Evolutionary conservation across 2,329 filamentous ascomycete genomes (phyloP).

Genomic region (Pochonia chlamydosporia): DNA sequence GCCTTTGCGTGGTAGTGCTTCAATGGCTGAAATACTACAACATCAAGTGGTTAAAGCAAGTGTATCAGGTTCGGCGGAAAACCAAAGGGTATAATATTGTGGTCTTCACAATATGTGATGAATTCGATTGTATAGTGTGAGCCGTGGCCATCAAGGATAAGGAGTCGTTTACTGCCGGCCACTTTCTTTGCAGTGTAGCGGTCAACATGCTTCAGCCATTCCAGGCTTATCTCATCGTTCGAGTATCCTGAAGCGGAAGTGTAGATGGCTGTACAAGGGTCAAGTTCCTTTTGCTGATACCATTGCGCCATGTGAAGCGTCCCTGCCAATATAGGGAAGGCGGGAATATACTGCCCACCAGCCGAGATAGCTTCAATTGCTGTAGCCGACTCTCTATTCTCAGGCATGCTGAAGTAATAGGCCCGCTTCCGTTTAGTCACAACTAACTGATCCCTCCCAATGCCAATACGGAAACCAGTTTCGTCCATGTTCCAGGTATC

Average conservation of each 20-base stretch:
- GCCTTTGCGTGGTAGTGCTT: conserved; percentile 5
- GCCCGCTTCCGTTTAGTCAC: conserved; percentile 5
- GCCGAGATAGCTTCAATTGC: conserved; percentile 6
- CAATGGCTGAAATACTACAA: conserved; percentile 5
- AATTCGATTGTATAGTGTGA: conserved; percentile 29
- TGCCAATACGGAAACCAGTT: conserved; percentile 16
- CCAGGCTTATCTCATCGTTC: conserved; percentile 25
- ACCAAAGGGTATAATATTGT: conserved; percentile 25
- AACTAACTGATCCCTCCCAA: conserved; percentile 4
- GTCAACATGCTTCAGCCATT: conserved; percentile 30
- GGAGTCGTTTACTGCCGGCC: conserved; percentile 21
- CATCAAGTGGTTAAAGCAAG: conserved; percentile 5
- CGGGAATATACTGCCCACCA: background rate
- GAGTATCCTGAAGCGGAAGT: conserved; percentile 28
- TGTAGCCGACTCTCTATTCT: conserved; percentile 5
- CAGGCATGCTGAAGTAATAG: conserved; percentile 2
- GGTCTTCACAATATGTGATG: conserved; percentile 23
- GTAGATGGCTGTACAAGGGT: conserved; percentile 17
- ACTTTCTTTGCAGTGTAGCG: conserved; percentile 18
- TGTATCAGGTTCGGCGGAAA: conserved; percentile 2
- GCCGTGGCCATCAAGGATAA: conserved; percentile 31
- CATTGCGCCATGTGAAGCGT: conserved; percentile 9
- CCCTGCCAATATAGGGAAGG: conserved; percentile 8
- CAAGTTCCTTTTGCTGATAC: conserved; percentile 17
- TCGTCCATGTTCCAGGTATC: conserved; percentile 12